These are phyloP conservation scores for Fusarium pseudoanthophilum DNA, from an alignment of 2,329 filamentous ascomycete genomes.

Conservation along the genomic window DNA sequence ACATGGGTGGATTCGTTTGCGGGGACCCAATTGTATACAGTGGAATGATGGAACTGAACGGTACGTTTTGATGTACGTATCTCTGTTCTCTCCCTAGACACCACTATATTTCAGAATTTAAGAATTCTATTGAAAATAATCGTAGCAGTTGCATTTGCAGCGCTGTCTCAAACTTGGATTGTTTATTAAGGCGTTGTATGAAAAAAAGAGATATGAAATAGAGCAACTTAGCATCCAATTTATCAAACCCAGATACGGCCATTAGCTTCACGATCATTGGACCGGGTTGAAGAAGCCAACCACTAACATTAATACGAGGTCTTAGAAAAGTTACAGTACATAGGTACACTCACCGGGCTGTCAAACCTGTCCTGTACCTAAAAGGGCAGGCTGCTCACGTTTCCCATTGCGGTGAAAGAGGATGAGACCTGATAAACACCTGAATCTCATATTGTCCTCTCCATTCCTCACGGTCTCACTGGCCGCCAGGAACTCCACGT, in stretches of 20 bases:
- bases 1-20: slow-evolving; percentile 32
- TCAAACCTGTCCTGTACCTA: neutral
- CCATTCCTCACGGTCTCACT: slow-evolving; percentile 15
- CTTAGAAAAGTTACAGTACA: neutral
- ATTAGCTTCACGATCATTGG: slow-evolving; percentile 26
- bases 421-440: neutral
- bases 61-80: slow-evolving; percentile 1
- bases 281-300: slow-evolving; percentile 10
- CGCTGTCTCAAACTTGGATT: neutral
- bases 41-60: neutral
- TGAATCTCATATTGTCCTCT: slow-evolving; percentile 1
- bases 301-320: slow-evolving; percentile 27
- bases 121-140: neutral
- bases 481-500: slow-evolving; percentile 14
- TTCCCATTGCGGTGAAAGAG: slow-evolving; percentile 7
- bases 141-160: neutral
- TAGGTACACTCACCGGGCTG: neutral
- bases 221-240: neutral
- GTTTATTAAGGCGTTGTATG: too few species aligned
- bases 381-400: neutral
- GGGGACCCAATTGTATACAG: slow-evolving; percentile 3
- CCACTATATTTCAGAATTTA: neutral
- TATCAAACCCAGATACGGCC: slow-evolving; percentile 28
- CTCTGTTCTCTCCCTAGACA: slow-evolving; percentile 1
- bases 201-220: neutral